A percentile compares a stretch with the other conserved stretches of the same genome.
Conservation (phyloP, 2,329 filamentous ascomycete genomes). For the Monosporascus cannonballus region DNA sequence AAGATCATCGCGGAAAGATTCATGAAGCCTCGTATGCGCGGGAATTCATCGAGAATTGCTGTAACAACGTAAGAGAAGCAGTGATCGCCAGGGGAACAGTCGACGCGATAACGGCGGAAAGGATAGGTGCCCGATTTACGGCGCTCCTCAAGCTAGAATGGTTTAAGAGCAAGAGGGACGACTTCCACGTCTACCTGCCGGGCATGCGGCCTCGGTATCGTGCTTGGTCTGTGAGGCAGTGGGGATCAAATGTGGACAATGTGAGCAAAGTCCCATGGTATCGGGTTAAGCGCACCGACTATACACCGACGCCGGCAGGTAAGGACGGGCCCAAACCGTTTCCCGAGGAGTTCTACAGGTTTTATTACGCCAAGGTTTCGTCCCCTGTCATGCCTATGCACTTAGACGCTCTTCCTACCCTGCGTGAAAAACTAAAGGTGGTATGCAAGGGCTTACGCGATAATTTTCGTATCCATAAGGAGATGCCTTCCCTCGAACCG, state of each 20-base stretch:
- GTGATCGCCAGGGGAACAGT: neutral
- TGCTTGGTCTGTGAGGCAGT: conserved; percentile 9
- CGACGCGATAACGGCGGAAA: neutral
- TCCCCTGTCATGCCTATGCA: conserved; percentile 9
- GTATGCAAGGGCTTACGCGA: conserved; percentile 5
- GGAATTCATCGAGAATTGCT: neutral
- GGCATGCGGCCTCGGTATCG: conserved; percentile 9
- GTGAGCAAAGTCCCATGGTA: neutral
- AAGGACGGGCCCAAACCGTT: neutral
- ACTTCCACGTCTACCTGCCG: neutral
- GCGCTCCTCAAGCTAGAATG: neutral
- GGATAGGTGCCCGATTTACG: neutral
- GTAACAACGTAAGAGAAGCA: neutral
- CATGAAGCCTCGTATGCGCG: neutral
- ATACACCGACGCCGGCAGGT: neutral
- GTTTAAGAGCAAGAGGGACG: neutral
- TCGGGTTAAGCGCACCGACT: neutral
- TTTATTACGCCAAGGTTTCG: conserved; percentile 9
- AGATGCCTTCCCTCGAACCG: conserved; percentile 5
- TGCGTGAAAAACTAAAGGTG: neutral
- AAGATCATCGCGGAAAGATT: neutral
- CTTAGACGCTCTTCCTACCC: neutral
- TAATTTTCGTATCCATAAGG: conserved; percentile 11
- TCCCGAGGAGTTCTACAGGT: conserved; percentile 5
- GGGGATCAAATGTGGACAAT: neutral